These are phyloP conservation scores for Leccinum ochraceum DNA, from an alignment of 768 basidiomycete genomes.

Conservation along the genomic window DNA sequence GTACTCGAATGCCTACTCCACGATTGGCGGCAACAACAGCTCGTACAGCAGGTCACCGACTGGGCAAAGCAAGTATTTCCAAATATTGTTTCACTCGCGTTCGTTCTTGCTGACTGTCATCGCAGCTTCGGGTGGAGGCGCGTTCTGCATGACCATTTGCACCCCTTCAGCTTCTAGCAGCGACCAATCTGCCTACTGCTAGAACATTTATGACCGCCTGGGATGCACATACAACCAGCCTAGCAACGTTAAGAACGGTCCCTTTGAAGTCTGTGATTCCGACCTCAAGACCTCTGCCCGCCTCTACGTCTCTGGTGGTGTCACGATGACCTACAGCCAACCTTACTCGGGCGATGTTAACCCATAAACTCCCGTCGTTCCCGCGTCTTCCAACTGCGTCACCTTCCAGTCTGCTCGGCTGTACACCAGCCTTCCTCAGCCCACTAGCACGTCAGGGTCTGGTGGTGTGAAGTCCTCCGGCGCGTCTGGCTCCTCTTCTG, in stretches of 20 bases:
- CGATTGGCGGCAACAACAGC: constrained; percentile 38
- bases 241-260: constrained; percentile 52
- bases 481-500: constrained; percentile 6
- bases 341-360: constrained; percentile 34
- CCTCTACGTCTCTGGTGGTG: constrained; percentile 43
- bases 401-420: constrained; percentile 38
- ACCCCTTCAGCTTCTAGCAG: constrained; percentile 47
- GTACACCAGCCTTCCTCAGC: constrained; percentile 31
- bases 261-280: constrained; percentile 65
- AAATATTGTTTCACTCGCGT: neutral
- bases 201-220: constrained; percentile 72
- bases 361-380: constrained; percentile 44
- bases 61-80: constrained; percentile 57
- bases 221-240: constrained; percentile 79
- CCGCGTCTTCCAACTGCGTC: constrained; percentile 48
- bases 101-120: constrained; percentile 3
- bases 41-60: constrained; percentile 55
- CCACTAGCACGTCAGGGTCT: neutral
- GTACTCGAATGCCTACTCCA: constrained; percentile 61
- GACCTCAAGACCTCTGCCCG: constrained; percentile 67
- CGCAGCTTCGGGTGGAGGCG: constrained; percentile 57
- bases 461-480: neutral
- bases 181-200: constrained; percentile 51
- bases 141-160: constrained; percentile 74
- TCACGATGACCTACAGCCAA: constrained; percentile 45